Conservation (phyloP, 2,329 filamentous ascomycete genomes). For the Pyricularia grisea region DNA sequence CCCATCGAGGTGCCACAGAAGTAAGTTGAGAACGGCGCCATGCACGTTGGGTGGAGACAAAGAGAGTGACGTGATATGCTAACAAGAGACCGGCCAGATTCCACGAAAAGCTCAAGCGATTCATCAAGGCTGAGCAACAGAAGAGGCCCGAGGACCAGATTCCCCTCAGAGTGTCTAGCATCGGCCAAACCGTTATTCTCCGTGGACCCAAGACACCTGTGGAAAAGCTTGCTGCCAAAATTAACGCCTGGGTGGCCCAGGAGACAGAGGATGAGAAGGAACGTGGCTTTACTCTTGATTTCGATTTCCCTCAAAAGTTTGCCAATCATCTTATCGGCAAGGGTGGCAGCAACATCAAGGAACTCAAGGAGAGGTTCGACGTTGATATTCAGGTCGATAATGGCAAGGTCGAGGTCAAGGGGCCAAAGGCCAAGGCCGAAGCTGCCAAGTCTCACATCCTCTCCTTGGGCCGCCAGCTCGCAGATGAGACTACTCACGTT, state of each 20-base stretch:
- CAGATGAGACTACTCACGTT: slow-evolving; percentile 80
- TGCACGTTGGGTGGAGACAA: neutral
- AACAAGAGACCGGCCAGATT: slow-evolving; percentile 13
- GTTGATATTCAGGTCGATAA: slow-evolving; percentile 83
- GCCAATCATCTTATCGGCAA: slow-evolving; percentile 76
- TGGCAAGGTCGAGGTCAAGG: slow-evolving; percentile 91
- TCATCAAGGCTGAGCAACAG: slow-evolving; percentile 57
- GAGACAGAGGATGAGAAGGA: slow-evolving; percentile 92
- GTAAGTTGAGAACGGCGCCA: slow-evolving; percentile 15
- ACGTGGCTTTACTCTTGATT: slow-evolving; percentile 74
- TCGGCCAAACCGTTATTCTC: slow-evolving; percentile 56
- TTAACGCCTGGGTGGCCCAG: slow-evolving; percentile 71
- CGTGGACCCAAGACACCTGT: slow-evolving; percentile 69
- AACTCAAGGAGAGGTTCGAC: slow-evolving; percentile 57
- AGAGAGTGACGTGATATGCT: neutral
- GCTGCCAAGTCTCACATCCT: slow-evolving; percentile 75
- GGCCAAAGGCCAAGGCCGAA: slow-evolving; percentile 89
- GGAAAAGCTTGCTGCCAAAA: slow-evolving; percentile 61
- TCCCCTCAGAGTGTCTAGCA: slow-evolving; percentile 48
- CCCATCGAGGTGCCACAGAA: slow-evolving; percentile 50
- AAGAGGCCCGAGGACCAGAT: slow-evolving; percentile 46
- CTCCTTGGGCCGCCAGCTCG: slow-evolving; percentile 68
- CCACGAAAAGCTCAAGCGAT: slow-evolving; percentile 53
- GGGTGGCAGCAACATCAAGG: slow-evolving; percentile 55
- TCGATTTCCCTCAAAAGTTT: slow-evolving; percentile 92